These are phyloP conservation scores for Ceratocystis harringtonii DNA, from an alignment of 2,329 filamentous ascomycete species.

Conservation along the genomic window DNA sequence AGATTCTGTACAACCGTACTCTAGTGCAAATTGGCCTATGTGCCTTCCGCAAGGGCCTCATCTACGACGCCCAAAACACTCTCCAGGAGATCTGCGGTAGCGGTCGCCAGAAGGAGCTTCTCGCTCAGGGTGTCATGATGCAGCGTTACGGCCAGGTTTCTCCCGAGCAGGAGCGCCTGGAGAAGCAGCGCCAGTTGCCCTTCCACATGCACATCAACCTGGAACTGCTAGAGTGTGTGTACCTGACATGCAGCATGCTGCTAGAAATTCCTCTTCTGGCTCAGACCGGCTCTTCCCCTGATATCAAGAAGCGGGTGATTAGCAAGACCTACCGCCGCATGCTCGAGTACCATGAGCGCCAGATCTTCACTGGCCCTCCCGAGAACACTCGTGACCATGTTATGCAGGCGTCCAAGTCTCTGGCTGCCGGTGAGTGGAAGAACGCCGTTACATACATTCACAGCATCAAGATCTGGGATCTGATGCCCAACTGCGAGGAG, in stretches of 20 bases:
- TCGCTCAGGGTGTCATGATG: slow-evolving; percentile 96
- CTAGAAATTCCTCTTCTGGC: slow-evolving; percentile 94
- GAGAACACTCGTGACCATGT: slow-evolving; percentile 99
- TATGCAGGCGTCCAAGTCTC: slow-evolving; percentile 95
- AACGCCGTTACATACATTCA: slow-evolving; percentile 87
- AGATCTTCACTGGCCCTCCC: slow-evolving; percentile 95
- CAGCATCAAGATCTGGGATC: slow-evolving; percentile 98
- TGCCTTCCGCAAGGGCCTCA: slow-evolving; percentile 89
- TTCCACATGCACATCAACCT: slow-evolving; percentile 99
- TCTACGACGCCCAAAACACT: slow-evolving; percentile 95
- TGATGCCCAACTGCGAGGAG: slow-evolving; percentile 81
- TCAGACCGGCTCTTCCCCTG: slow-evolving; percentile 89
- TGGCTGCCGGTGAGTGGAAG: slow-evolving; percentile 97
- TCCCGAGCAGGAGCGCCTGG: slow-evolving; percentile 91
- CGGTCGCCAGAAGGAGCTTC: slow-evolving; percentile 90
- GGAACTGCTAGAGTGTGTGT: slow-evolving; percentile 93
- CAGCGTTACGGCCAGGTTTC: slow-evolving; percentile 93
- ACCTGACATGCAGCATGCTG: slow-evolving; percentile 98
- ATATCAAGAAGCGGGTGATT: slow-evolving; percentile 93
- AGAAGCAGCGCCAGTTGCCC: slow-evolving; percentile 91
- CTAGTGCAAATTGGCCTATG: slow-evolving; percentile 96
- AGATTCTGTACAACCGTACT: slow-evolving; percentile 97
- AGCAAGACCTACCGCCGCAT: slow-evolving; percentile 99
- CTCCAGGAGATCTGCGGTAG: slow-evolving; percentile 97
- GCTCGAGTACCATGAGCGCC: slow-evolving; percentile 97